Evolutionary conservation across 2,329 filamentous ascomycete genomes (phyloP), one percentile per base, ranked within the genome.

Genomic region (Ascosphaera apis): DNA sequence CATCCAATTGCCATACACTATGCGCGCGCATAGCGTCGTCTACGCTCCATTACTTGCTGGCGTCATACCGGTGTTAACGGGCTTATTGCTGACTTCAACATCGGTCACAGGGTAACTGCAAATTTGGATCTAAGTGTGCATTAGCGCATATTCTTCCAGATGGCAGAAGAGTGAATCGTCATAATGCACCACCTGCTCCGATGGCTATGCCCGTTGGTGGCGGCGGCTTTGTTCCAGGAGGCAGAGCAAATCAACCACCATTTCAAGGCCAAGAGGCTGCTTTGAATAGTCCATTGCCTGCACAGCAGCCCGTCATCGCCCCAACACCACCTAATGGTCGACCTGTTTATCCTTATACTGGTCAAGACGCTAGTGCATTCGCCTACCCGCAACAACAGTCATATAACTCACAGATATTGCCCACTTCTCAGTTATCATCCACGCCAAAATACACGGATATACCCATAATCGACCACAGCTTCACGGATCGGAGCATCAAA

Each of bases 111-210:
- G 88, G 88, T 45, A 93, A 93, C 58, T 98, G 88, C 72, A 95
- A 95, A 57, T 98, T 95, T 54, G 88, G 88, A 42, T 79, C 82
- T 43, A 95, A 95, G 59, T 98, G 88, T 64, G 86, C 86, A 50
- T 81, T 95, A 51, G 81, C 91, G 44, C 88, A 98, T 57, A 78
- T 95, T 49, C 74, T 93, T 34, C 83, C 84, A 46, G 84, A 95
- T 56, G 88, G 88, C 40, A 75, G 82, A 48, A 72, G 86, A 52
- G 81, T 95, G 52, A 93, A 93, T 57, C 60, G 78, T 66, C 62
- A 77, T 21, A 61, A 58, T 45, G n/a, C n/a, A n/a, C n/a, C n/a
- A n/a, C n/a, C n/a, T n/a, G n/a, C n/a, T n/a, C n/a, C n/a, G n/a
- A 50, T 57, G 33, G 55, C 55, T 39, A 51, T 59, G 41, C 53